Evolutionary conservation across 176 grass and related monocot species (phyloP).

Genomic region (Chloris gayana): DNA sequence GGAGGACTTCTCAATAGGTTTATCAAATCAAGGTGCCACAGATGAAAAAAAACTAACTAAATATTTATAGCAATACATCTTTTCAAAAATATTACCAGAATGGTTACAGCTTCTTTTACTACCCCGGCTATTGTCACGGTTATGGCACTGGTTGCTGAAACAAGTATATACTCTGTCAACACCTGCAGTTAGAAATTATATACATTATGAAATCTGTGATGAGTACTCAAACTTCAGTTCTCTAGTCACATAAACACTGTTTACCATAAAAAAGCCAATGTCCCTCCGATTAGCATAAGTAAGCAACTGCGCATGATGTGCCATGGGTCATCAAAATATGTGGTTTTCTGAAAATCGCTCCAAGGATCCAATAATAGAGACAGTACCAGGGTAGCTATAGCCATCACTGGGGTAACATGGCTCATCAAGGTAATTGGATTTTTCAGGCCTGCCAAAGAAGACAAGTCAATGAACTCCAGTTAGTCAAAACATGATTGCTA

Average conservation of each 20-base stretch:
- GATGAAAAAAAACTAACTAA: neutral
- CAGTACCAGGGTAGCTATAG: conserved; percentile 83
- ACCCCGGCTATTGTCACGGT: conserved; percentile 98
- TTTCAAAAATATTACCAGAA: conserved; percentile 67
- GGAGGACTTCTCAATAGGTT: neutral
- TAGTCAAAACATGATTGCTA: conserved; percentile 5
- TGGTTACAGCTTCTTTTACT: conserved; percentile 99
- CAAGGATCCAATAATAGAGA: conserved; percentile 95
- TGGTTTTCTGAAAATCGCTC: conserved; percentile 78
- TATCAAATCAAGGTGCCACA: conserved; percentile 7
- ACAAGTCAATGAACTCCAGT: conserved; percentile 30
- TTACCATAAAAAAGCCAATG: conserved; percentile 99
- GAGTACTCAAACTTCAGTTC: conserved; percentile 5
- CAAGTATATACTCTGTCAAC: conserved; percentile 96
- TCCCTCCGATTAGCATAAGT: conserved; percentile 90
- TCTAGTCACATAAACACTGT: conserved; percentile 15
- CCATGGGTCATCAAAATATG: conserved; percentile 92
- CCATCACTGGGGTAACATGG: conserved; percentile 94
- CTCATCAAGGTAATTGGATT: conserved; percentile 98
- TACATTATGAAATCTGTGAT: conserved; percentile 28
- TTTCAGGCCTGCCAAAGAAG: conserved; percentile 78
- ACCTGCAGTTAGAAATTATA: conserved; percentile 72
- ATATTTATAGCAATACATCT: conserved; percentile 5
- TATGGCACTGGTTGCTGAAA: conserved; percentile 99
- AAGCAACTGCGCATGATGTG: conserved; percentile 79